Conservation (phyloP, 257 asterid species). For the Jacaranda copaia region DNA sequence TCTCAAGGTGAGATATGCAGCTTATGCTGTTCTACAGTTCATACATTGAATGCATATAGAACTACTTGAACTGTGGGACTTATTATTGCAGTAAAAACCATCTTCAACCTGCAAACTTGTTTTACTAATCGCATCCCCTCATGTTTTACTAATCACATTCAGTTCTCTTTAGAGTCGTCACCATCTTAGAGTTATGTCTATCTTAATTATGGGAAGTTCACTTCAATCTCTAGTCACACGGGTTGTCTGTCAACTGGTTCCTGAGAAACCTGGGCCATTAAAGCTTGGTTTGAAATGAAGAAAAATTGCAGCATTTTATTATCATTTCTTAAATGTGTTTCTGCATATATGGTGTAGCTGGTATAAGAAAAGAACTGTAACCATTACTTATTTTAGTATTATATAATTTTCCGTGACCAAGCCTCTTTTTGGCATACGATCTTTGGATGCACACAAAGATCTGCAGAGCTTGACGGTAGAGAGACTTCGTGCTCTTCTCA, state of each 20-base stretch:
- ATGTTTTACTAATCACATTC: constrained; percentile 19
- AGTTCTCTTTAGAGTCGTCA: not conserved
- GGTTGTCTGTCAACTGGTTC: not conserved
- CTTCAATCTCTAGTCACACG: not conserved
- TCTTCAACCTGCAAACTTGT: constrained; percentile 2
- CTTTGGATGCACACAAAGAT: constrained; percentile 43
- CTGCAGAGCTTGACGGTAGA: constrained; percentile 74
- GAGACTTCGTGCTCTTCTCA: constrained; percentile 68
- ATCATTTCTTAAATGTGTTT: too few relatives aligned
- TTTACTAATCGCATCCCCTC: constrained; percentile 16
- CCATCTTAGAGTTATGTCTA: not conserved
- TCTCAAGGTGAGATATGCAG: constrained; percentile 57
- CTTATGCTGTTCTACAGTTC: not conserved
- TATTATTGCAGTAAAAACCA: not conserved
- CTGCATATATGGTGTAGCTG: not conserved
- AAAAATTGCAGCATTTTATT: not conserved
- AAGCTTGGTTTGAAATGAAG: constrained; percentile 13
- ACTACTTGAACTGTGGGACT: constrained; percentile 6
- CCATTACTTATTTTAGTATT: not conserved
- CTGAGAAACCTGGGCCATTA: not conserved
- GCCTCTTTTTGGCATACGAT: not conserved
- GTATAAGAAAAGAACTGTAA: not conserved
- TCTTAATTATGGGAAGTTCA: not conserved
- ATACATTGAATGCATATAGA: constrained; percentile 8
- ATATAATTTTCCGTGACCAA: not conserved